Base-by-base conservation (phyloP, 176 grass and related monocot genomes). In the Zea luxurians region DNA sequence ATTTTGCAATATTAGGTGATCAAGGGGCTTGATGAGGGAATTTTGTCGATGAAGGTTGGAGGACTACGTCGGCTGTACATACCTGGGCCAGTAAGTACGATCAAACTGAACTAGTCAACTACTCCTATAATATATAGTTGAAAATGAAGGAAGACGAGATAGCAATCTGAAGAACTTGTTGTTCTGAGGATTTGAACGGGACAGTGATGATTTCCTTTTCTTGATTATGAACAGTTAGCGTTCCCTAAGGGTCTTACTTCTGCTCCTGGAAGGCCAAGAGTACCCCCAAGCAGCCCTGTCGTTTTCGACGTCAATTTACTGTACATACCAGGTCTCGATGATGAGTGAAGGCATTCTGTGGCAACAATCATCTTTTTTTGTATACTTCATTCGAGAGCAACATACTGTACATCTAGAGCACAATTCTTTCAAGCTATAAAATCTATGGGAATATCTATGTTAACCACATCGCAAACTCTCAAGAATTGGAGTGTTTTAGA, bases 1-100 rank as follows among this genome's bases (percentile, higher is more conserved):
- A 4, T 70, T 65, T 71, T 3, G 17, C 2, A 42, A 17, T 13
- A 13, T 48, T 68, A 99, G 96, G 96, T 99, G 67, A 87, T 99
- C 37, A 90, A 87, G 68, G 96, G 96, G 40, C 96, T 99, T 70
- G 92, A 95, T 81, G 96, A 99, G 82, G 96, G 96, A 3, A 86
- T 99, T 73, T 85, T 99, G 81, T 70, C 70, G 16, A 99, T 99
- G 96, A 99, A 94, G 74, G 81, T 89, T 70, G 96, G 96, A 80
- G 96, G 96, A 76, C 81, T 92, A 54, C 92, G 96, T 2, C 90
- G 96, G 13, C 27, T 99, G 38, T 99, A 95, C 61, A 95, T 99
- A 81, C 96, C 96, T 10, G 96, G 96, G 21, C 73, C 88, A 11
- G 92, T 99, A 92, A 86, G 84, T 88, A 47, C 85, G 36, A 6